These are phyloP conservation scores for Lotmaria passim DNA, from an alignment of 208 protist genomes.

Conservation along the genomic window DNA sequence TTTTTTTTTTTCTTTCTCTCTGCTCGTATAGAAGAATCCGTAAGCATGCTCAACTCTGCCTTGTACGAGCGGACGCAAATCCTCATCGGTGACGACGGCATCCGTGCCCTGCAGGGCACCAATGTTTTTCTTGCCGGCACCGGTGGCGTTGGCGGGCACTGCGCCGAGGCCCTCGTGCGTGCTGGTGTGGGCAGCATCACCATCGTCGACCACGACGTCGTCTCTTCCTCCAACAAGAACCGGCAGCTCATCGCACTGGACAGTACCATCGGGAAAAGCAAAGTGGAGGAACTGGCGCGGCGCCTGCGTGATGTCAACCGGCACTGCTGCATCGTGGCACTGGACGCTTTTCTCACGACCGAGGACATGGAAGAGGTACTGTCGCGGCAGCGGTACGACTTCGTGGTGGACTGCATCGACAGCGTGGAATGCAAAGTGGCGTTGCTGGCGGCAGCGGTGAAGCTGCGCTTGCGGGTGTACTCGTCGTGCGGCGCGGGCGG, in stretches of 20 bases:
- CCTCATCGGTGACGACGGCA: slow-evolving; percentile 78
- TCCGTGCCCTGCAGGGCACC: slow-evolving; percentile 54
- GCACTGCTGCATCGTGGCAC: slow-evolving; percentile 65
- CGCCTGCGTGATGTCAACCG: slow-evolving; percentile 85
- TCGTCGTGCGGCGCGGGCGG: slow-evolving; percentile 87
- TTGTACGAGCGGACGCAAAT: slow-evolving; percentile 89
- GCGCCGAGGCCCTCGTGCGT: slow-evolving; percentile 85
- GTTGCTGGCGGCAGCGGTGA: slow-evolving; percentile 65
- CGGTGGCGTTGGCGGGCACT: slow-evolving; percentile 90
- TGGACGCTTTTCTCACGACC: slow-evolving; percentile 70
- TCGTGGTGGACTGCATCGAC: slow-evolving; percentile 93
- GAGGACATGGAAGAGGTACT: slow-evolving; percentile 83
- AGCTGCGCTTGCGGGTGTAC: slow-evolving; percentile 67
- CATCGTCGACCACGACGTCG: slow-evolving; percentile 89
- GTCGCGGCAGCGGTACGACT: slow-evolving; percentile 75
- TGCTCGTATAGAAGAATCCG: neutral
- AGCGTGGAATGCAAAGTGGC: slow-evolving; percentile 89
- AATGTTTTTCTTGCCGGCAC: slow-evolving; percentile 86
- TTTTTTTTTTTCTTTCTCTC: slow-evolving; percentile 2
- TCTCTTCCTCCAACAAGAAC: slow-evolving; percentile 91
- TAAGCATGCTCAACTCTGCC: slow-evolving; percentile 70
- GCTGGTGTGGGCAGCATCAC: slow-evolving; percentile 89
- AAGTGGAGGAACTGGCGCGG: slow-evolving; percentile 77
- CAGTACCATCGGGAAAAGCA: slow-evolving; percentile 86
- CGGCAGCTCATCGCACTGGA: slow-evolving; percentile 90